Percentiles rank a stretch among this genome's conserved stretches.
phyloP scores from a whole-genome alignment of 1,284 basidiomycete species.

The Austropuccinia psidii region DNA sequence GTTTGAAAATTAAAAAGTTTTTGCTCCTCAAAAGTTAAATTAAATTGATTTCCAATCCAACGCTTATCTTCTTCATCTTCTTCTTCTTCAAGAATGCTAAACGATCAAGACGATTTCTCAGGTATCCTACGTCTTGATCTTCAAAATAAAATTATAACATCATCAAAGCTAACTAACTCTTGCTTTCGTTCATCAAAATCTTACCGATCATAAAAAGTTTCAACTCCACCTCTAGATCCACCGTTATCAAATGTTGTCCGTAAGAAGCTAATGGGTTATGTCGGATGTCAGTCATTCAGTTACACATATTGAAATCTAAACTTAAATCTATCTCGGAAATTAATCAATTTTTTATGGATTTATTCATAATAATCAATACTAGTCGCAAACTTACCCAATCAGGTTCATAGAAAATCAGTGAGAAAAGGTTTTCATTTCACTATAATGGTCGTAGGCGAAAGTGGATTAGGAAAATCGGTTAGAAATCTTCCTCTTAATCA shows the following conservation, averaged over 20 bases:
- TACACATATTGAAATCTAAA: background rate
- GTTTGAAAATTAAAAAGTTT: too few relatives aligned
- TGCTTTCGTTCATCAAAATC: too few relatives aligned
- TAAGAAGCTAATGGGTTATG: slow-evolving; percentile 86
- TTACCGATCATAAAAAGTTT: too few relatives aligned
- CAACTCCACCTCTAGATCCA: background rate
- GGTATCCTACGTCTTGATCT: too few relatives aligned
- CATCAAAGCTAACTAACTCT: too few relatives aligned
- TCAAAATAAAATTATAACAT: too few relatives aligned
- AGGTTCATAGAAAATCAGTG: slow-evolving; percentile 91
- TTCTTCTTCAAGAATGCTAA: too few relatives aligned
- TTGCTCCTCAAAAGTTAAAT: too few relatives aligned
- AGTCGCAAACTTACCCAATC: slow-evolving; percentile 87
- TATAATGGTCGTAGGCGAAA: slow-evolving; percentile 96
- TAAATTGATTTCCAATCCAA: too few relatives aligned
- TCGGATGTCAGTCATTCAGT: slow-evolving; percentile 42
- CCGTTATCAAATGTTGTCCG: slow-evolving; percentile 56
- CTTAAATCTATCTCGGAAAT: background rate
- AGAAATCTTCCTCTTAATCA: background rate
- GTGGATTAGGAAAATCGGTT: slow-evolving; percentile 86
- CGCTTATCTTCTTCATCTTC: too few relatives aligned
- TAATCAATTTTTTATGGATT: background rate
- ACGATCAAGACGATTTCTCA: too few relatives aligned
- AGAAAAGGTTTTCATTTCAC: slow-evolving; percentile 92
- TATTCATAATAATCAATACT: slow-evolving; percentile 51